Conservation (phyloP, 192 early-diverging fungal genomes). For the Entomortierella lignicola region DNA sequence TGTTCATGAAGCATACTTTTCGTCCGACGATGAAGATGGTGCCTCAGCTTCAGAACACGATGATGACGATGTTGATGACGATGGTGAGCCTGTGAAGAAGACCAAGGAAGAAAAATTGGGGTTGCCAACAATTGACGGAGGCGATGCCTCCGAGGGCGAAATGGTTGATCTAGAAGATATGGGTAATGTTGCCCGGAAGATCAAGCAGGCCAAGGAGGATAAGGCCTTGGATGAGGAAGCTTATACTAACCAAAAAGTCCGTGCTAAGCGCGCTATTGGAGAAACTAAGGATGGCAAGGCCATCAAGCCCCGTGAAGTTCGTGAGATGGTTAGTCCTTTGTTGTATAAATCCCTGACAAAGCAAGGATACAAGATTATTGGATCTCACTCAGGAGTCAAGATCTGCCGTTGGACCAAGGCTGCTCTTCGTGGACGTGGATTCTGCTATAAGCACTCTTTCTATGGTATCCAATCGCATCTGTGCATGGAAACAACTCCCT, state of each 20-base stretch:
- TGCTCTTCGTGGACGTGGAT: constrained; percentile 74
- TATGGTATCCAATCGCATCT: constrained; percentile 80
- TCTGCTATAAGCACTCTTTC: constrained; percentile 84
- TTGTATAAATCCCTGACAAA: constrained; percentile 75
- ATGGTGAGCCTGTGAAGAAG: constrained; percentile 32
- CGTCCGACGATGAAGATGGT: constrained; percentile 60
- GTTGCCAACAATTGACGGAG: constrained; percentile 55
- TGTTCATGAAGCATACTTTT: constrained; percentile 58
- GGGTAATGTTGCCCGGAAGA: constrained; percentile 70
- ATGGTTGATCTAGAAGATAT: constrained; percentile 83
- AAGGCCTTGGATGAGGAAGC: constrained; percentile 65
- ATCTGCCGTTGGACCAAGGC: constrained; percentile 85
- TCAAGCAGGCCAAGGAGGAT: constrained; percentile 65
- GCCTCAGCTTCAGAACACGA: constrained; percentile 66
- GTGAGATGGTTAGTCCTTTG: constrained; percentile 81
- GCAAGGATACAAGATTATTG: constrained; percentile 81
- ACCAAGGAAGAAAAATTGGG: constrained; percentile 53
- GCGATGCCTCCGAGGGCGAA: constrained; percentile 60
- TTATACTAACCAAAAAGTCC: constrained; percentile 54
- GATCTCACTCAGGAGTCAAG: constrained; percentile 78
- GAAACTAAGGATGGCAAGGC: constrained; percentile 44
- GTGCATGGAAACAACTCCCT: constrained; percentile 83
- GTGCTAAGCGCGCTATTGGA: constrained; percentile 58
- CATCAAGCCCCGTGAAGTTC: constrained; percentile 53
- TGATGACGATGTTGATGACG: constrained; percentile 52